Conservation (phyloP, 1,284 basidiomycete genomes). For the Ceratobasidium sp. region DNA sequence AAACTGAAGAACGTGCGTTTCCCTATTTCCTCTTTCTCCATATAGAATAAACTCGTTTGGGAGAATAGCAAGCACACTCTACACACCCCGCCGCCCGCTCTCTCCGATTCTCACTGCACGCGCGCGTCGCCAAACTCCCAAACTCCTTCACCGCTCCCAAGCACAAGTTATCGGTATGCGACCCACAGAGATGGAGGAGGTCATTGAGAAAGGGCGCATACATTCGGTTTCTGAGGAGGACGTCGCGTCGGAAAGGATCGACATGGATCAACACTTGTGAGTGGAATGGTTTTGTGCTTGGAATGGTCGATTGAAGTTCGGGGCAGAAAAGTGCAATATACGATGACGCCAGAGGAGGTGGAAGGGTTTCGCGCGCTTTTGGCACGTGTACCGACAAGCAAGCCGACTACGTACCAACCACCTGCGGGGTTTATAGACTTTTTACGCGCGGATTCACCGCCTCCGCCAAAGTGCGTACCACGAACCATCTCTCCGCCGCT, state of each 20-base stretch:
- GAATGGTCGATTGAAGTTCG: background rate
- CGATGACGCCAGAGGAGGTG: conserved; percentile 8
- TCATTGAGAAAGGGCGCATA: conserved; percentile 24
- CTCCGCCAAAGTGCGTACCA: background rate
- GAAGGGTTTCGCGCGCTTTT: conserved; percentile 21
- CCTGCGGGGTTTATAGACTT: background rate
- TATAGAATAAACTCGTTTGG: background rate
- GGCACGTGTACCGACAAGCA: background rate
- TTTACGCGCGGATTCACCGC: conserved; percentile 25
- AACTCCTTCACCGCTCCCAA: conserved; percentile 9
- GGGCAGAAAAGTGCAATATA: conserved; percentile 8
- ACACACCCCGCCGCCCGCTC: conserved; percentile 25
- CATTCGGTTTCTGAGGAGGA: conserved; percentile 6
- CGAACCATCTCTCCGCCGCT: conserved; percentile 28
- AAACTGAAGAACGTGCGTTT: conserved; percentile 25
- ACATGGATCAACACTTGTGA: conserved; percentile 4
- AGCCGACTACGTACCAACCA: background rate
- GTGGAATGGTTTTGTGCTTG: background rate
- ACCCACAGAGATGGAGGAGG: conserved; percentile 9
- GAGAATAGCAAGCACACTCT: conserved; percentile 3
- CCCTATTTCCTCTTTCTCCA: too few species aligned
- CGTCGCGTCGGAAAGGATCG: background rate
- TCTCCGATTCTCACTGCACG: conserved; percentile 33
- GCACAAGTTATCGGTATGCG: conserved; percentile 27
- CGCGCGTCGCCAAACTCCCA: conserved; percentile 21